Evolutionary conservation across 2,329 filamentous ascomycete species (phyloP).

Genomic region (Botrytis porri): DNA sequence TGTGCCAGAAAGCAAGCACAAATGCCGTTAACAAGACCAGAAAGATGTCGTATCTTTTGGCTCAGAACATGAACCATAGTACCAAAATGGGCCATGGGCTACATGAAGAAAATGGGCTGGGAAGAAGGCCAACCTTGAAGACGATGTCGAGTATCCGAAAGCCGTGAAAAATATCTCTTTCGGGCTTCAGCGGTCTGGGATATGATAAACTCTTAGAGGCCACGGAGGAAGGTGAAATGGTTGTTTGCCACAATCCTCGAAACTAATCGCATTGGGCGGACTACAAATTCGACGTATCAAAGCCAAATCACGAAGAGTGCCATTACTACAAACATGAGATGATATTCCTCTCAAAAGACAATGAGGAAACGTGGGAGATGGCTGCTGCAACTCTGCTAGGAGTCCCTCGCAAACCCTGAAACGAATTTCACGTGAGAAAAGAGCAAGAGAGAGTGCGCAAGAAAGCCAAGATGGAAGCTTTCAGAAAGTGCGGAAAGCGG

Average conservation of each 20-base stretch:
- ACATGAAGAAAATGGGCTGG: not conserved
- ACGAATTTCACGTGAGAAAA: not conserved
- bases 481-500: not conserved
- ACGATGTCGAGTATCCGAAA: too few species aligned
- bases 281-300: too few species aligned
- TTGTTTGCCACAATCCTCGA: too few species aligned
- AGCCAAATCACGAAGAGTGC: not conserved
- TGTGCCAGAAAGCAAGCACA: not conserved
- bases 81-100: not conserved
- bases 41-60: fast-evolving
- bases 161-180: too few species aligned
- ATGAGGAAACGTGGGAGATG: not conserved
- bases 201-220: too few species aligned
- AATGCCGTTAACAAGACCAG: not conserved
- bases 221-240: too few species aligned
- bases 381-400: not conserved
- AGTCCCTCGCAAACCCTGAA: not conserved
- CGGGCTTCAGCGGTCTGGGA: too few species aligned
- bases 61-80: fast-evolving
- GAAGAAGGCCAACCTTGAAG: not conserved
- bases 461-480: not conserved
- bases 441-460: not conserved
- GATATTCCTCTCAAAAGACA: not conserved
- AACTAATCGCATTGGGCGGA: too few species aligned
- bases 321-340: not conserved